Base-by-base conservation (phyloP, 345 rosid species). In the Fremontodendron californicum region DNA sequence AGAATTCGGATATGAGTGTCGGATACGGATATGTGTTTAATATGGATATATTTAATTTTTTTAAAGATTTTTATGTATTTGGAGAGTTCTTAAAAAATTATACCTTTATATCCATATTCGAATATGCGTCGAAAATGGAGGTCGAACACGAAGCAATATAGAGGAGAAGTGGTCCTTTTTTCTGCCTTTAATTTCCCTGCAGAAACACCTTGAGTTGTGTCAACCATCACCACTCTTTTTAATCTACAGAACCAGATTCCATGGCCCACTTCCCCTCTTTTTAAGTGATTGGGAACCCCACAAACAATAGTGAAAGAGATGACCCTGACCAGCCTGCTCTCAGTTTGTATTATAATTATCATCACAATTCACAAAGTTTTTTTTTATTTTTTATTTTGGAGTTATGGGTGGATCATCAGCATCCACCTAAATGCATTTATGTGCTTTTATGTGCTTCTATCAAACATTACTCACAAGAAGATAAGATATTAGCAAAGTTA, bases 391-490 rank as follows among this genome's bases (percentile, higher is more conserved):
- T 45, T 43, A 19, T 21, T 46, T 40, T 57, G 58, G 68, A 72
- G 74, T 49, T 72, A 67, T 61, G 76, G 73, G 65, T 29, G 78
- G 82, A 79, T 79, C 71, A 55, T 23, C 65, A 78, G 84, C 80
- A 73, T 79, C 76, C 80, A 73, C 82, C 82, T 27, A 69, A 52
- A 55, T 72, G 81, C 77, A 78, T 81, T 84, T 67, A 78, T 76
- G 63, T 68, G 72, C 48, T 40, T 48, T 62, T 8, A 66, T 61
- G 70, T 33, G n/a, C n/a, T n/a, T n/a, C n/a, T n/a, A n/a, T n/a
- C 35, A 63, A 51, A n/a, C 72, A 55, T 75, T 57, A 27, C 57
- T 60, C 31, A 18, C 31, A 18, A 42, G 42, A 80, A 42, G 81
- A 83, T 80, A 71, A 83, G 77, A 63, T 58, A 11, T 77, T 58